Evolutionary conservation across 1,139 yeast genomes (phyloP).

Genomic region (Blastobotrys serpentis): DNA sequence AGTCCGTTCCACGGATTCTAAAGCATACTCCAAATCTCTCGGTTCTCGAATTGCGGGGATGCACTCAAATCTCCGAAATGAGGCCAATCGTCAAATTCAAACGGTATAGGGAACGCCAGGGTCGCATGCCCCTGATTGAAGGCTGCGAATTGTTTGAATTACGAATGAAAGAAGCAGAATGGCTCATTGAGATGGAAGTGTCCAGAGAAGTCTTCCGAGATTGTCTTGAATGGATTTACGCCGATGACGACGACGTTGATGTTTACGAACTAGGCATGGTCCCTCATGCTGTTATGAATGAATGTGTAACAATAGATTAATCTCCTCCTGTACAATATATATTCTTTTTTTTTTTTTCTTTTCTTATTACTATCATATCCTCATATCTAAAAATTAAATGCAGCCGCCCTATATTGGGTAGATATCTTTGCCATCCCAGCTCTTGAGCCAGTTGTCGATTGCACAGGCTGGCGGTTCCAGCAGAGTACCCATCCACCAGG

Average conservation of each 20-base stretch:
- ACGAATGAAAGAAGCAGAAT: conserved; percentile 61
- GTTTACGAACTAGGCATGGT: conserved; percentile 10
- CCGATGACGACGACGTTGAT: conserved; percentile 31
- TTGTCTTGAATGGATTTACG: conserved; percentile 38
- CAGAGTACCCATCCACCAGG: conserved; percentile 11
- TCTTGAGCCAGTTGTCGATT: conserved; percentile 9
- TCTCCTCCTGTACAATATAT: conserved; percentile 1
- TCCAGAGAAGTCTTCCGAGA: conserved; percentile 42
- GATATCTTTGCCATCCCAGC: neutral
- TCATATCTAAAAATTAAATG: too few relatives aligned
- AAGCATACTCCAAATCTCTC: conserved; percentile 59
- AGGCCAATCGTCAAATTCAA: conserved; percentile 67
- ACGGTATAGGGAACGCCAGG: conserved; percentile 55
- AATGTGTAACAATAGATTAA: conserved; percentile 4
- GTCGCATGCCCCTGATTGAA: conserved; percentile 61
- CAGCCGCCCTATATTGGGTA: conserved; percentile 2
- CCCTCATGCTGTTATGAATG: conserved; percentile 2
- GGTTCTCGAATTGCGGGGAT: conserved; percentile 75
- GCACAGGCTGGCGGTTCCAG: neutral
- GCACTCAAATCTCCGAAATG: conserved; percentile 57
- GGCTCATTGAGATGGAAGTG: conserved; percentile 54
- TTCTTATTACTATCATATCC: too few relatives aligned
- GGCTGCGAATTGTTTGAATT: conserved; percentile 68
- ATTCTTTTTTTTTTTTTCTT: neutral
- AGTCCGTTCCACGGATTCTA: conserved; percentile 63